A percentile compares a stretch with the other conserved stretches of the same genome.
These are phyloP conservation scores for Cryptosporidium sp. DNA, from an alignment of 169 alveolate genomes.

Conservation along the genomic window DNA sequence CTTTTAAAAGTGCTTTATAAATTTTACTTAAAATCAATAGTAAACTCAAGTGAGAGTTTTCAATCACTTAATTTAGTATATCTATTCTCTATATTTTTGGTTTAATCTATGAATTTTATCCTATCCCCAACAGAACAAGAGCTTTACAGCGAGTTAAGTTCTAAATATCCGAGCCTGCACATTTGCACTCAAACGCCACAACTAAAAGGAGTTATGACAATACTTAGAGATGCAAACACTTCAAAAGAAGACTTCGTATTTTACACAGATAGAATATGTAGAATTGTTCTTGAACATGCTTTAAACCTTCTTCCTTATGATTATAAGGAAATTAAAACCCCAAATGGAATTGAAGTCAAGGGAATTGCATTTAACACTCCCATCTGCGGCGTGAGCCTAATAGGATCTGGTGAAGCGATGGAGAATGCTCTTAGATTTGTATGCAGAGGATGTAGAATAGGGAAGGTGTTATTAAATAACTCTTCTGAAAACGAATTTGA, in stretches of 20 bases:
- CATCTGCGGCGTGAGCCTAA: conserved; percentile 67
- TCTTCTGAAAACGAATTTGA: conserved; percentile 6
- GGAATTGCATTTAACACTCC: conserved; percentile 74
- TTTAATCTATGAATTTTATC: not conserved
- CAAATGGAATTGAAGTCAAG: conserved; percentile 16
- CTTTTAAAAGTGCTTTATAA: not conserved
- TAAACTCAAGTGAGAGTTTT: not conserved
- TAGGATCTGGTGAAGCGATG: conserved; percentile 75
- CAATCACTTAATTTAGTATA: not conserved
- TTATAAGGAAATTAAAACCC: conserved; percentile 49
- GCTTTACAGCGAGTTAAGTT: conserved; percentile 40
- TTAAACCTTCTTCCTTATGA: conserved; percentile 63
- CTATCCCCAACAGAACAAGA: not conserved
- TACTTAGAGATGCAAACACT: conserved; percentile 67
- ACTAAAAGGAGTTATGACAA: conserved; percentile 71
- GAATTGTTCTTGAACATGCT: conserved; percentile 72
- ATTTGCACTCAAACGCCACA: conserved; percentile 70
- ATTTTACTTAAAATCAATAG: not conserved
- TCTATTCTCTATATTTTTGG: not conserved
- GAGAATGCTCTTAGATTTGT: conserved; percentile 72
- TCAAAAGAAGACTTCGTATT: conserved; percentile 59
- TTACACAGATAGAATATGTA: conserved; percentile 63
- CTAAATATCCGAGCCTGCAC: conserved; percentile 9
- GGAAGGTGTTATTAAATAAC: conserved; percentile 41
- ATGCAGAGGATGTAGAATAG: conserved; percentile 76